Evolutionary conservation across 225 moss, liverwort and hornwort species (phyloP).

Genomic region (Antitrichia curtipendula): DNA sequence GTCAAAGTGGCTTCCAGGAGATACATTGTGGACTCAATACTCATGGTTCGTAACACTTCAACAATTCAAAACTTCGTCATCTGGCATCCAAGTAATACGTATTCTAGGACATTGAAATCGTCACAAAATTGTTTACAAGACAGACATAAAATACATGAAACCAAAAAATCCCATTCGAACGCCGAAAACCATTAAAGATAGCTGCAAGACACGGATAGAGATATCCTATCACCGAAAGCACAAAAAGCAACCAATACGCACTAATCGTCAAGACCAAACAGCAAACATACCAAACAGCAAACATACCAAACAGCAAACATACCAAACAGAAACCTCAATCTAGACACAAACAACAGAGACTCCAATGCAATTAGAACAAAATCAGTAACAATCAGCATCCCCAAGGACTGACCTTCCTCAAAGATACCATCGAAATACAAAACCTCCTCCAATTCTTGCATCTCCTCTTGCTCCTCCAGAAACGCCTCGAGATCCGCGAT

Average conservation of each 20-base stretch:
- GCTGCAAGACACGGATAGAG: neutral
- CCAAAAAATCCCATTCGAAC: too few relatives aligned
- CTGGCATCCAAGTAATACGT: neutral
- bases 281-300: neutral
- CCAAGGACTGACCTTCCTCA: slow-evolving; percentile 4
- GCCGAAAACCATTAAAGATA: neutral
- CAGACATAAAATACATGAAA: neutral
- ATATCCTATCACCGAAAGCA: neutral
- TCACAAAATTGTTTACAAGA: too few relatives aligned
- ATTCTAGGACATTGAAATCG: neutral
- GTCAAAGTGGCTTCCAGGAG: neutral
- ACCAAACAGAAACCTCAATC: neutral
- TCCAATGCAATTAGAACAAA: neutral
- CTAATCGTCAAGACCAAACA: neutral
- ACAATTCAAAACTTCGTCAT: neutral
- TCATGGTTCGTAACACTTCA: neutral
- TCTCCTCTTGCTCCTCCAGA: slow-evolving; percentile 30
- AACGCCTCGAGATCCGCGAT: slow-evolving; percentile 69
- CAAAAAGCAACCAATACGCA: neutral
- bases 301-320: neutral
- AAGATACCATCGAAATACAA: neutral
- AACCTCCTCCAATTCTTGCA: slow-evolving; percentile 23
- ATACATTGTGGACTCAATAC: neutral
- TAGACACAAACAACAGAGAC: neutral
- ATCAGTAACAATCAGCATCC: neutral